Evolutionary conservation across 148 eudicot species (phyloP).

Genomic region (Vaccinium corymbosum): DNA sequence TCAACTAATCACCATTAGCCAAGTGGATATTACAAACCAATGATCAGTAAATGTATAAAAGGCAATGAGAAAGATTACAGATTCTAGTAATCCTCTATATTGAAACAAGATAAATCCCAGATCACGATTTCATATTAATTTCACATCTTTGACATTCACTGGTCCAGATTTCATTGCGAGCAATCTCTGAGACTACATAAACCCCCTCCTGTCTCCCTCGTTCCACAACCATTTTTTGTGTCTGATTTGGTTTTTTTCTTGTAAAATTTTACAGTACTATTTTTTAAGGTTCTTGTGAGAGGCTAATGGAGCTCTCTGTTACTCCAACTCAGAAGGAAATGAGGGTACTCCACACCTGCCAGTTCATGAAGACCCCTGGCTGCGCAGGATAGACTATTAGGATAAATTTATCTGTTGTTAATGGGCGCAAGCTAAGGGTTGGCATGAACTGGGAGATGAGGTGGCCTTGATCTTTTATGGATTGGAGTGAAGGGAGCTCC

Average conservation of each 20-base stretch:
- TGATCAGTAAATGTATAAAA: background rate
- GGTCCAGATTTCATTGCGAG: conserved; percentile 13
- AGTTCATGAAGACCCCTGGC: conserved; percentile 28
- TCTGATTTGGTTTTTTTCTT: background rate
- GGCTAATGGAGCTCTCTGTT: conserved; percentile 16
- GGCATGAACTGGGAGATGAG: conserved; percentile 35
- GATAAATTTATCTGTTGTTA: background rate
- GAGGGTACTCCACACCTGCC: conserved; percentile 20
- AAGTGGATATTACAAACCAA: background rate
- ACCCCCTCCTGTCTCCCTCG: background rate
- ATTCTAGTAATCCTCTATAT: background rate
- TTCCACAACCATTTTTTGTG: background rate
- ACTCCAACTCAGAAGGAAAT: conserved; percentile 24
- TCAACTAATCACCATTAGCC: background rate
- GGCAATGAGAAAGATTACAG: background rate
- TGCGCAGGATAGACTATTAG: background rate
- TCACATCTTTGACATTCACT: conserved; percentile 17
- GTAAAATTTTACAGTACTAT: no score
- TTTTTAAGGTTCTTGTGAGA: background rate
- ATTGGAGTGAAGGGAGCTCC: conserved; percentile 36
- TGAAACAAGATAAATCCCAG: background rate
- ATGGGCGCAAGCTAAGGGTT: conserved; percentile 23
- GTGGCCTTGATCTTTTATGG: conserved; percentile 26
- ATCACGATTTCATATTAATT: conserved; percentile 20
- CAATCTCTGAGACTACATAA: conserved; percentile 13